Base-by-base conservation (phyloP, 139 green algal species). In the Chlorella vulgaris region DNA sequence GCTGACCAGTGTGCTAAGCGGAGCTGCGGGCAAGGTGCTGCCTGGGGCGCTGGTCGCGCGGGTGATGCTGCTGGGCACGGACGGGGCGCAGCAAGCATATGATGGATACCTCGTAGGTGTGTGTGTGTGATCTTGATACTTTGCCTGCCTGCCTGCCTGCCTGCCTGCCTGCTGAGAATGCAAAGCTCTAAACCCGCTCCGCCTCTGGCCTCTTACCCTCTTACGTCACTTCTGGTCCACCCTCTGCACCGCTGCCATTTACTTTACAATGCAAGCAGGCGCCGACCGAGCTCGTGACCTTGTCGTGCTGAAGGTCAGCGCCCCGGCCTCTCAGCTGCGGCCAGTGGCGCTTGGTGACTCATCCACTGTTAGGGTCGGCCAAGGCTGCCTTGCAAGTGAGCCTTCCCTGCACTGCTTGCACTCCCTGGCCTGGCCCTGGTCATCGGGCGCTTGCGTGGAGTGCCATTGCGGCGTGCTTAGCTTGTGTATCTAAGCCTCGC, bases 361-460 rank as follows among this genome's bases (percentile, higher is more conserved):
- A 5, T 63, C 35, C 3, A 4, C 69, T 94, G 60, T 60, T 53
- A 76, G 86, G 0, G 89, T 97, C 42, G 93, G 93, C 26, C 91
- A 97, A 82, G 87, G 93, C 70, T 87, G 88, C 43, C 69, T 95
- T 55, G 86, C 90, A 21, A 92, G n/a, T n/a, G n/a, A n/a, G n/a
- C n/a, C n/a, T n/a, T n/a, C n/a, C n/a, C n/a, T n/a, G n/a, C n/a
- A n/a, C n/a, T n/a, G n/a, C n/a, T n/a, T n/a, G n/a, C n/a, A n/a
- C n/a, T n/a, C n/a, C n/a, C n/a, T n/a, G n/a, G n/a, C n/a, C n/a
- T n/a, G n/a, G n/a, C n/a, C n/a, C n/a, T n/a, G n/a, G n/a, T n/a
- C n/a, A n/a, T n/a, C n/a, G n/a, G n/a, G n/a, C n/a, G n/a, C n/a
- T n/a, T n/a, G n/a, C n/a, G n/a, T n/a, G n/a, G n/a, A n/a, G n/a